These are phyloP conservation scores for Puccinia coronata DNA, from an alignment of 1,284 basidiomycete species.

Conservation along the genomic window DNA sequence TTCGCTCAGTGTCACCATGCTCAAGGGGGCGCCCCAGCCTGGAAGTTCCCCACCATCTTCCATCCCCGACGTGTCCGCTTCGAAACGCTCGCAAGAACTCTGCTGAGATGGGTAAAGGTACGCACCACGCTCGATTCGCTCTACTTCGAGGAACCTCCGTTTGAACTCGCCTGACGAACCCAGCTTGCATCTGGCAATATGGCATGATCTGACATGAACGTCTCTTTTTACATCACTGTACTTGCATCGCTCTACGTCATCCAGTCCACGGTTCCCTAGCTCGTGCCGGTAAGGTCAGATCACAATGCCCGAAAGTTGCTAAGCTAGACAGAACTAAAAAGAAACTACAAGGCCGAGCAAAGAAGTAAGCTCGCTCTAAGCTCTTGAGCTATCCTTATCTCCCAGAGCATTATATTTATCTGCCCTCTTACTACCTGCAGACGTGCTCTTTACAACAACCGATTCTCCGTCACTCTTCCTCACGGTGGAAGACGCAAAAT, in stretches of 20 bases:
- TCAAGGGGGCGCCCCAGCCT: too few species aligned
- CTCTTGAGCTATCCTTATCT: not conserved
- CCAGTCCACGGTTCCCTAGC: slow-evolving; percentile 60
- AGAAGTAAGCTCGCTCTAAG: slow-evolving; percentile 22
- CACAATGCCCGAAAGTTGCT: slow-evolving; percentile 59
- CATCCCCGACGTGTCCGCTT: too few species aligned
- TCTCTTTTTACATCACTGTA: not conserved
- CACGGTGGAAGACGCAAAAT: slow-evolving; percentile 46
- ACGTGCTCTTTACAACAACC: slow-evolving; percentile 37
- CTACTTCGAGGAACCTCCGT: too few species aligned
- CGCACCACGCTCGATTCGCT: not conserved
- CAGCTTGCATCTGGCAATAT: not conserved
- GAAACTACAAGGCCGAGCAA: slow-evolving; percentile 48
- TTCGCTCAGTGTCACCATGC: too few species aligned
- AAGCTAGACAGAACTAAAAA: slow-evolving; percentile 59
- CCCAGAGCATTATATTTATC: not conserved
- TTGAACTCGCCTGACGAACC: too few species aligned
- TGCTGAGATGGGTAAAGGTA: slow-evolving; percentile 20
- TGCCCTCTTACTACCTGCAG: not conserved
- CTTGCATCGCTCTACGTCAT: not conserved
- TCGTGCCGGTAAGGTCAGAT: slow-evolving; percentile 61
- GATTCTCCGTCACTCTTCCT: slow-evolving; percentile 32
- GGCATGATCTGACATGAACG: not conserved
- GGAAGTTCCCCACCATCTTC: too few species aligned
- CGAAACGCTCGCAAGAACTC: not conserved